Evolutionary conservation across 306 rosid genomes (phyloP), one percentile per base, ranked within the genome.

Genomic region (Lathyrus tuberosus): DNA sequence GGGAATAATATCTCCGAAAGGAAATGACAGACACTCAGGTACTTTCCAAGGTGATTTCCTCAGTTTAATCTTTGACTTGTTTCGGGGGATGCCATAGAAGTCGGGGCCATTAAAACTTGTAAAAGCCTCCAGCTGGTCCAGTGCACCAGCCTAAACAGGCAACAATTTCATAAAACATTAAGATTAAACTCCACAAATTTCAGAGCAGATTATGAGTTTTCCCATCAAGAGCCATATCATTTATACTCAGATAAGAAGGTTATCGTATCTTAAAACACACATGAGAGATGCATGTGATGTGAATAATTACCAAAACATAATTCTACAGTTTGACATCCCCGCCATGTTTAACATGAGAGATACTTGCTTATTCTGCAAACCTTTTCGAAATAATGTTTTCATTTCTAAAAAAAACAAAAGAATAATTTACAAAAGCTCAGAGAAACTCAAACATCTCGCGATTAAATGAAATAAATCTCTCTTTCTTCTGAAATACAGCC

Each of bases 51-150:
- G 86, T 65, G 81, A 80, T 78, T 82, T 88, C 76, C 73, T 82
- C 83, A 93, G 71, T 66, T 66, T 88, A 62, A 88, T 84, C 80
- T 86, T 90, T 15, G 79, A 77, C 35, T 81, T 75, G 85, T 88
- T 93, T 78, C 96, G 75, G 16, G 98, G 96, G 60, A 93, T 88
- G 30, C 97, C 91, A 74, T 93, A 93, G 79, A 93, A 93, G 80
- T 93, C 98, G n/a, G 98, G 93, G 62, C 97, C 98, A 78, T 90
- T 93, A 40, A 93, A 93, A 83, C 98, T 90, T 69, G 95, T 81
- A 79, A 93, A 93, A 31, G 97, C 94, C 78, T 93, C 98, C 73
- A 93, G 81, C 82, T 88, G 90, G 79, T 85, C 91, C 2, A 93
- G 88, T 37, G 91, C 96, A 68, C 91, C 96, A 30, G 89, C 95